phyloP scores from a whole-genome alignment of 1,139 yeast genomes.

The Keqinozyma sinolaborantium region DNA sequence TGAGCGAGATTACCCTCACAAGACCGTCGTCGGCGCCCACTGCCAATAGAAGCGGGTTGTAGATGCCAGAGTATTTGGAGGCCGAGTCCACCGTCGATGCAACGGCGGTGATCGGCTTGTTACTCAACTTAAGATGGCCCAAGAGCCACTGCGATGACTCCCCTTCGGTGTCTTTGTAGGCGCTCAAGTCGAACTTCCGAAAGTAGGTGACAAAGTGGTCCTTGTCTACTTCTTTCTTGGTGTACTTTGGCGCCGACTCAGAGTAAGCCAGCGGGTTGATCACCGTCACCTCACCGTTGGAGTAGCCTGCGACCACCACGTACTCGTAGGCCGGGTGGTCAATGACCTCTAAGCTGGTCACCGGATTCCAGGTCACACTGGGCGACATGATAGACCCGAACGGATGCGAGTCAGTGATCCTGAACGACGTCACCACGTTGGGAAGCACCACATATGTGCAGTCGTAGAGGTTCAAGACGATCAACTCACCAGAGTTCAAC shows the following conservation, averaged over 20 bases:
- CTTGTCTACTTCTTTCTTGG: slow-evolving; percentile 25
- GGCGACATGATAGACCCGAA: slow-evolving; percentile 7
- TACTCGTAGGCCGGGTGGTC: slow-evolving; percentile 27
- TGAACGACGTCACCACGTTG: background rate
- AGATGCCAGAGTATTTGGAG: slow-evolving; percentile 12
- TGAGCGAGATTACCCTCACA: slow-evolving; percentile 53
- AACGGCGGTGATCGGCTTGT: slow-evolving; percentile 46
- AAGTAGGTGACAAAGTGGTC: slow-evolving; percentile 38
- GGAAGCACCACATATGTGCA: slow-evolving; percentile 11
- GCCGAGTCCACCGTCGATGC: slow-evolving; percentile 20
- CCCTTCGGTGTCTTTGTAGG: slow-evolving; percentile 12
- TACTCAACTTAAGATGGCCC: slow-evolving; percentile 61
- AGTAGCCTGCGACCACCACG: slow-evolving; percentile 34
- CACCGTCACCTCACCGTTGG: slow-evolving; percentile 40
- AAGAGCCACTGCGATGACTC: slow-evolving; percentile 17
- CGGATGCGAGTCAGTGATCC: background rate
- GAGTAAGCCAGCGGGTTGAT: slow-evolving; percentile 24
- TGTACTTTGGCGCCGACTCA: slow-evolving; percentile 14
- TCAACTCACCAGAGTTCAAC: slow-evolving; percentile 31
- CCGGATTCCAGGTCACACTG: slow-evolving; percentile 14
- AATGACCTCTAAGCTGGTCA: slow-evolving; percentile 32
- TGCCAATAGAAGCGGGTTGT: slow-evolving; percentile 49
- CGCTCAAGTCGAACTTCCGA: slow-evolving; percentile 37
- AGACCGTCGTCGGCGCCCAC: slow-evolving; percentile 68
- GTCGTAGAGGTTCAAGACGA: slow-evolving; percentile 25